Evolutionary conservation across 306 rosid genomes (phyloP), one percentile per base, ranked within the genome.

Genomic region (Arachis hypogaea): DNA sequence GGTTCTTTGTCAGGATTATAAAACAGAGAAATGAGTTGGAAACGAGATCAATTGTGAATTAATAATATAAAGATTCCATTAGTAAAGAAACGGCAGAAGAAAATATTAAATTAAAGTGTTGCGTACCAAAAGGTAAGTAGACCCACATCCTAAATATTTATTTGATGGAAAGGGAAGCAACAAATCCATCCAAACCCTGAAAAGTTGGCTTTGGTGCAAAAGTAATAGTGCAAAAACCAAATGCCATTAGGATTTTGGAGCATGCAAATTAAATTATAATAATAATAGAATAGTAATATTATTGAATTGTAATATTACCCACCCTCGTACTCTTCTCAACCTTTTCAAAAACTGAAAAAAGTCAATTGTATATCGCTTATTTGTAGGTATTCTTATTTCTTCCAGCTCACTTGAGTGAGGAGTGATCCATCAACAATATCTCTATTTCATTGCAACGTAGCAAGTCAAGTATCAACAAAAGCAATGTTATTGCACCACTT

Each of bases 161-260:
- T 42, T 56, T 63, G 43, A 73, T 45, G 59, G 58, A 57, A 80
- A 71, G 73, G 81, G 67, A 61, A 28, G 75, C 80, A 77, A 81
- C 83, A 73, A 77, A 73, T 77, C 85, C 90, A 78, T 73, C 29
- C 56, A 74, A 85, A 77, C 83, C 83, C 86, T 66, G 72, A 68
- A 85, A 83, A 89, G 87, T 80, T 77, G 76, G 83, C 74, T 88
- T 85, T 74, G 78, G 81, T 81, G 59, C 40, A 77, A 81, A 86
- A 82, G 78, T 59, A 78, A 60, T 8, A 28, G 63, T 63, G 43
- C 40, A 66, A 73, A 59, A 73, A 59, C 46, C 82, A 73, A 81
- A 79, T 75, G 60, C 74, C 79, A 81, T 77, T 66, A 59, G 65
- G 28, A 22, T 22, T 22, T 22, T 22, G 28, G 45, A 83, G 78